Evolutionary conservation across 202 grass and related monocot genomes (phyloP).

Genomic region (Cymbopogon flexuosus): DNA sequence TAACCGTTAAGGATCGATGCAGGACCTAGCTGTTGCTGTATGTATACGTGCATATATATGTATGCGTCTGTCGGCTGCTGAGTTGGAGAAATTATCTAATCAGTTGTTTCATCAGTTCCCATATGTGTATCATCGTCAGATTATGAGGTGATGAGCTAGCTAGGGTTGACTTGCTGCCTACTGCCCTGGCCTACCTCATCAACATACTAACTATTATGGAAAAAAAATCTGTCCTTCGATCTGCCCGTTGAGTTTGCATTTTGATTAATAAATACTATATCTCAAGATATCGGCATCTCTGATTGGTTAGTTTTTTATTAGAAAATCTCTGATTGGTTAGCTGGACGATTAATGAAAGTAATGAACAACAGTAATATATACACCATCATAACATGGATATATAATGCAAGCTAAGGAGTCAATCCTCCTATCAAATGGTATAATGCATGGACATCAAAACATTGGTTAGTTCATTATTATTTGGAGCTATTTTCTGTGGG

Average conservation of each 20-base stretch:
- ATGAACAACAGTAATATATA: not conserved
- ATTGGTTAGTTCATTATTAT: too few species aligned
- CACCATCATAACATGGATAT: too few species aligned
- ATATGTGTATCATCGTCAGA: not conserved
- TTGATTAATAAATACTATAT: too few species aligned
- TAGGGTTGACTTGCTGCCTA: conserved; percentile 15
- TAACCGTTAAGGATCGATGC: not conserved
- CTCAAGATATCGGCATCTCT: too few species aligned
- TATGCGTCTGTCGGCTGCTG: not conserved
- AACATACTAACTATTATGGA: too few species aligned
- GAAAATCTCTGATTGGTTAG: not conserved
- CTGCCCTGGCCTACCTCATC: not conserved
- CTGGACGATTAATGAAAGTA: not conserved
- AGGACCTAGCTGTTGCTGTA: too few species aligned
- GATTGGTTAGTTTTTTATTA: too few species aligned
- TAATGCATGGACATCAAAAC: too few species aligned
- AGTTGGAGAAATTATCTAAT: conserved; percentile 33
- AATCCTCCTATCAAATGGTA: too few species aligned
- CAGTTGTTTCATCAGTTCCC: not conserved
- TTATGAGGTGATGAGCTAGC: not conserved
- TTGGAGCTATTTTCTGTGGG: too few species aligned
- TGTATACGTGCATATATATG: not conserved
- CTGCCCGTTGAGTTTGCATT: not conserved
- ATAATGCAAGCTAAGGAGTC: too few species aligned
- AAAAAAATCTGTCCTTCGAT: too few species aligned